Percentiles rank a stretch among this genome's conserved stretches.
These are phyloP conservation scores for Allium sativum DNA, from an alignment of 106 monocot genomes.

Conservation along the genomic window DNA sequence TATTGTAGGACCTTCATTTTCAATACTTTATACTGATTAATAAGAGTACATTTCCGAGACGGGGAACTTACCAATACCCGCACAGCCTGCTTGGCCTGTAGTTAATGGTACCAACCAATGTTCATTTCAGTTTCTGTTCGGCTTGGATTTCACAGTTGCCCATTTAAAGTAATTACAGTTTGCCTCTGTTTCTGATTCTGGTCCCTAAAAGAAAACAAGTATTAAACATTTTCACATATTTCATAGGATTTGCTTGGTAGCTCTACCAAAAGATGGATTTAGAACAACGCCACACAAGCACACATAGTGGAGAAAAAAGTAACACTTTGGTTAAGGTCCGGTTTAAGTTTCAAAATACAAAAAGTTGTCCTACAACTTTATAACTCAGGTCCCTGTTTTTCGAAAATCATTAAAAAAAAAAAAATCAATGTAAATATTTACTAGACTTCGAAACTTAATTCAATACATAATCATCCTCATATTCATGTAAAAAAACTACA, in stretches of 20 bases:
- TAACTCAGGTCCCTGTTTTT: no score
- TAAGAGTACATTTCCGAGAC: no score
- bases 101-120: neutral
- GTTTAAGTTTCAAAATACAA: neutral
- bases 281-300: neutral
- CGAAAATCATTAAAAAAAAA: no score
- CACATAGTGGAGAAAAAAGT: neutral
- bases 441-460: no score
- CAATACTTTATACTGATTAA: no score
- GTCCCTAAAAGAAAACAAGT: conserved; percentile 33
- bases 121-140: conserved; percentile 15
- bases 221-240: neutral
- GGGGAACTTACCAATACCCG: no score
- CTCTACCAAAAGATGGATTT: no score
- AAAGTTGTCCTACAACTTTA: neutral
- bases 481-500: no score
- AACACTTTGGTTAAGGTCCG: neutral
- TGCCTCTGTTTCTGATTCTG: conserved; percentile 59
- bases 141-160: conserved; percentile 45
- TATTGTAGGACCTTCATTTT: no score
- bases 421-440: no score
- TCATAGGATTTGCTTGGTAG: no score
- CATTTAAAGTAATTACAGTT: conserved; percentile 57
- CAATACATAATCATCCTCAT: no score
- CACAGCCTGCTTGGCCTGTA: neutral